Base-by-base conservation (phyloP, 179 eudicot genomes). In the Sideroxylon spinosum region DNA sequence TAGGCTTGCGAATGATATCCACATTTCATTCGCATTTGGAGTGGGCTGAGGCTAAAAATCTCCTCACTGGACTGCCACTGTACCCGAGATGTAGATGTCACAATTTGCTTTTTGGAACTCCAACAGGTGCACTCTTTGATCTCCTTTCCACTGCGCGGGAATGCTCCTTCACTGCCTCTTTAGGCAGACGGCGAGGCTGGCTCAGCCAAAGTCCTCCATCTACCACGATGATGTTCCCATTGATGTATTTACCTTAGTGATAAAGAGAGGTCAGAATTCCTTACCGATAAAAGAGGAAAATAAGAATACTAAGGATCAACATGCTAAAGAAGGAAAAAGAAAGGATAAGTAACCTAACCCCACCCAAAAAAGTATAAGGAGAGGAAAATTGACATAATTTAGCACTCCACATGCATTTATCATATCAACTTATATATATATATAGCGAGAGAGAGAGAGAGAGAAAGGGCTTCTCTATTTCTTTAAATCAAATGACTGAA, bases 201-300 rank as follows among this genome's bases (percentile, higher is more conserved):
- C 98, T 94, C 84, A 94, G 79, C 98, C 98, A 94, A 10, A 88
- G 84, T 79, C 99, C 99, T 78, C 98, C 98, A 79, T 96, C 99
- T 32, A 96, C 98, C 0, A 84, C 76, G 55, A 96, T 68, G 37
- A 83, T 84, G 57, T 87, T 71, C 62, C 99, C 99, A 80, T 96
- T 96, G 23, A 96, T 74, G 77, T 85, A 96, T 85, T 96, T 96
- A 75, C 99, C 98, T 94, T 37, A 59, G 82, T 20, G 53, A 10
- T 12, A 66, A 48, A 68, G 3, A 26, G 19, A 52, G 17, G 37
- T 53, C 22, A 73, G 29, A 50, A 52, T 49, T 72, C 52, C 59
- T 7, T 16, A 37, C 65, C 52, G 23, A 29, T 7, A 9, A 22
- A 32, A 6, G 28, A 62, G 9, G 5, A 29, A 16, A 53, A 28